phyloP scores from a whole-genome alignment of 805 yeast genomes.

The Spathaspora gorwiae region DNA sequence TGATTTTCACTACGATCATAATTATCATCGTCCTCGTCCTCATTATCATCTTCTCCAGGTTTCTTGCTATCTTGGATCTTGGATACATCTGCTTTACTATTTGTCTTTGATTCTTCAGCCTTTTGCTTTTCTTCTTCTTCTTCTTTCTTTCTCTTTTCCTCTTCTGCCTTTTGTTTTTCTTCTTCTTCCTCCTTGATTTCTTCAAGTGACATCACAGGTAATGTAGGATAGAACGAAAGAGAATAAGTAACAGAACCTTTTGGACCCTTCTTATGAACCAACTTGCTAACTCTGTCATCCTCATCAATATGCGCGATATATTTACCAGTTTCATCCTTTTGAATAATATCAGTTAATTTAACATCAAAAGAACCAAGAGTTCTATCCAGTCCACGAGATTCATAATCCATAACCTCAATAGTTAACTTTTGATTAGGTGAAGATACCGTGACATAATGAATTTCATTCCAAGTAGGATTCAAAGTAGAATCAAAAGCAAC shows the following conservation, averaged over 20 bases:
- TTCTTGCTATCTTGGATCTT: not conserved
- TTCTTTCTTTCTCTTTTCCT: slow-evolving; percentile 30
- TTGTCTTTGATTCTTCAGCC: slow-evolving; percentile 28
- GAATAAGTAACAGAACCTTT: slow-evolving; percentile 75
- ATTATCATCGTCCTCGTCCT: slow-evolving; percentile 30
- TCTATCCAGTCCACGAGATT: slow-evolving; percentile 73
- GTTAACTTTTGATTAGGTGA: slow-evolving; percentile 79
- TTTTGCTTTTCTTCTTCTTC: slow-evolving; percentile 23
- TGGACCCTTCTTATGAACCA: slow-evolving; percentile 74
- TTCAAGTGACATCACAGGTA: slow-evolving; percentile 73
- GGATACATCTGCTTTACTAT: slow-evolving; percentile 6
- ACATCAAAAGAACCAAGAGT: slow-evolving; percentile 80
- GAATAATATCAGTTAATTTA: slow-evolving; percentile 61
- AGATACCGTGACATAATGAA: slow-evolving; percentile 75
- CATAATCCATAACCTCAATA: slow-evolving; percentile 90
- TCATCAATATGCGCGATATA: slow-evolving; percentile 56
- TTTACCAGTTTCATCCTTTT: slow-evolving; percentile 59
- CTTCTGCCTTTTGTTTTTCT: slow-evolving; percentile 28
- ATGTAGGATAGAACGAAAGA: slow-evolving; percentile 76
- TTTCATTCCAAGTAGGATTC: slow-evolving; percentile 82
- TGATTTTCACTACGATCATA: slow-evolving; percentile 35
- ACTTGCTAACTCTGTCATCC: slow-evolving; percentile 53
- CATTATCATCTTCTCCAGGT: slow-evolving; percentile 1
- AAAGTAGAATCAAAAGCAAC: slow-evolving; percentile 58
- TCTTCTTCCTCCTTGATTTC: slow-evolving; percentile 59